Base-by-base conservation (phyloP, 257 asterid genomes). In the Verbena officinalis region DNA sequence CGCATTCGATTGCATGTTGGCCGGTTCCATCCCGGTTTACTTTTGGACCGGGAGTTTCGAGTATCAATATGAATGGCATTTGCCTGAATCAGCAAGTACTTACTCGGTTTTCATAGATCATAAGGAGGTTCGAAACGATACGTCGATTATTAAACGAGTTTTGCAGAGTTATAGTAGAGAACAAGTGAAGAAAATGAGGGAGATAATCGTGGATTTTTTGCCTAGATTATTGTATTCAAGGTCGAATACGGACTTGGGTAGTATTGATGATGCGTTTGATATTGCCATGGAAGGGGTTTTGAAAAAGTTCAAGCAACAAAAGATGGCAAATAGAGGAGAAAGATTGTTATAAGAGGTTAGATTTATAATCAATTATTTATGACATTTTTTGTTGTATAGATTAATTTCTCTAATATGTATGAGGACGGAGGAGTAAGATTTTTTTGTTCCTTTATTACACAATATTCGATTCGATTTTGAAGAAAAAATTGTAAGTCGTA, bases 11-110 rank as follows among this genome's bases (percentile, higher is more conserved):
- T 86, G 90, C 56, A 75, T 86, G 88, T 38, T 83, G 46, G 86
- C 87, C 7, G 94, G 94, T 16, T 63, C 86, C 0, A 86, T 86
- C 2, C 94, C 94, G 22, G 86, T 86, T 0, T 86, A 40, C 64
- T 81, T 86, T 11, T 83, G 88, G 87, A 65, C 40, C 10, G 77
- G 79, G 21, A 79, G 88, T 44, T 77, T 77, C n/a, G 71, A 79
- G 67, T 31, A 65, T 59, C 94, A 86, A 40, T 86, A 57, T 13
- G 78, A 77, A 48, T 86, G 90, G 94, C 90, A 83, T 50, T 43
- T 86, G 75, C 90, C 94, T 3, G 7, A 0, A 0, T n/a, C 38
- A 0, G 72, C 73, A 2, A 67, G 56, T 9, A 59, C 13, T 7
- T 83, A 79, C 40, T 86, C 87, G 1, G 78, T 81, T 0, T 83